Conservation (phyloP, 2,329 filamentous ascomycete species). For the Lecanicillium sp. region DNA sequence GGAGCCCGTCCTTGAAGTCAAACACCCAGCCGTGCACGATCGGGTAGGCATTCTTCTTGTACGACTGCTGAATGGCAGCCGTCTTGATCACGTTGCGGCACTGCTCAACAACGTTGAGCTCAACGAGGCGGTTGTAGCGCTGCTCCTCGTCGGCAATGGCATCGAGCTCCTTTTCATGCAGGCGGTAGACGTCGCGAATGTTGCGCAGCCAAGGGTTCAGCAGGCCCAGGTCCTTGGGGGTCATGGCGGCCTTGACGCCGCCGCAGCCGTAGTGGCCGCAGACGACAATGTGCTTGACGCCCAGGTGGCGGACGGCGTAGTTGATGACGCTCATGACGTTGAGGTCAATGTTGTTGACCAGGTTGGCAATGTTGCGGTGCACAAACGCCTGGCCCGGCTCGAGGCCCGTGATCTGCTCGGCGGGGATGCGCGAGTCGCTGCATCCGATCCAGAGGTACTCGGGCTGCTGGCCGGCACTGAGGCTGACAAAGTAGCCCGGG, state of each 20-base stretch:
- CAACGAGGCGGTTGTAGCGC: conserved; percentile 64
- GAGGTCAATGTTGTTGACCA: conserved; percentile 72
- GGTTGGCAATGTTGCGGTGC: conserved; percentile 91
- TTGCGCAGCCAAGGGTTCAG: conserved; percentile 68
- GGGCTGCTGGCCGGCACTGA: conserved; percentile 56
- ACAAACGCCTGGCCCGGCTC: conserved; percentile 88
- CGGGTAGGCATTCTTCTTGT: conserved; percentile 53
- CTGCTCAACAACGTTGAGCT: conserved; percentile 75
- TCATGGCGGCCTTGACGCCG: conserved; percentile 68
- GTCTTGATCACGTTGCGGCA: conserved; percentile 74
- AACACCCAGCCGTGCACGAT: conserved; percentile 71
- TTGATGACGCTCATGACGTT: conserved; percentile 76
- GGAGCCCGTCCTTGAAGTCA: conserved; percentile 56
- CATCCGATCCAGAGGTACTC: conserved; percentile 86
- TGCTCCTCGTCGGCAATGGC: conserved; percentile 47
- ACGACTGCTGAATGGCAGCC: conserved; percentile 66
- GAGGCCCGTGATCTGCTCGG: conserved; percentile 75
- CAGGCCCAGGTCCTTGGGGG: conserved; percentile 59
- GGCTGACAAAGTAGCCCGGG: conserved; percentile 56
- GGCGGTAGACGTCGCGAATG: conserved; percentile 65
- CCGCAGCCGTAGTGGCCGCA: conserved; percentile 75
- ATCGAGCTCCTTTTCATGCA: conserved; percentile 64
- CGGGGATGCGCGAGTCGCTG: conserved; percentile 84
- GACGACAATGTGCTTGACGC: conserved; percentile 73
- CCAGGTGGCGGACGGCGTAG: conserved; percentile 73